Base-by-base conservation (phyloP, 2,329 filamentous ascomycete species). In the Phoma sp. region DNA sequence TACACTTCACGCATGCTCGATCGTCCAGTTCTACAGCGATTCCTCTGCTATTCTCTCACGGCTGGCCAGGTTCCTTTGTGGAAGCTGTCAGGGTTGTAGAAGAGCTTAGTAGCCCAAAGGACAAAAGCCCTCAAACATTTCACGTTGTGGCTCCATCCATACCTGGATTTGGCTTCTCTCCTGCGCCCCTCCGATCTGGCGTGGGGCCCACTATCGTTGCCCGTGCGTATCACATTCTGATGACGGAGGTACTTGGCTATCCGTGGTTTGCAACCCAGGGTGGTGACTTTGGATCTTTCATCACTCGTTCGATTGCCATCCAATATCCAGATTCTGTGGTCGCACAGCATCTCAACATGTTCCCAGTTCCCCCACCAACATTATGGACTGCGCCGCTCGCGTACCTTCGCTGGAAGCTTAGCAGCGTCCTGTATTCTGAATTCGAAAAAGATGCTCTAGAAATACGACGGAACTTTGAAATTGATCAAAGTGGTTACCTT, bases 11-110 rank as follows among this genome's bases (percentile, higher is more conserved):
- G 49, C 85, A 89, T 67, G 75, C 79, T 49, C 77, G 72, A n/a
- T 87, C 84, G 14, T 64, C 73, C 2, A 75, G 75, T 2, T 60
- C 78, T 1, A 76, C 77, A 15, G 84, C 85, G 1, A 83, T 91
- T 34, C 87, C 88, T 0, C 67, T 91, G 26, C 69, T 90, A 1
- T 90, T 90, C 68, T 78, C 80, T n/a, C 87, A 90, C 66, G 87
- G 87, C 14, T 90, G 85, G 84, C 89, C 89, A 0, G 88, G 88
- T 1, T 87, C 83, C 59, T 90, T 89, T 66, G 68, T 88, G 39
- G 87, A 91, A 73, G 85, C 85, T 2, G 72, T 76, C 21, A 89
- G 88, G 65, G 75, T 90, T 34, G 75, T 92, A 0, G 68, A 74
- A 2, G 60, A 79, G 2, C 70, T 85, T 10, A 42, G 51, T 36